Conservation (phyloP, 2,329 filamentous ascomycete genomes). For the Aspergillus felis region DNA sequence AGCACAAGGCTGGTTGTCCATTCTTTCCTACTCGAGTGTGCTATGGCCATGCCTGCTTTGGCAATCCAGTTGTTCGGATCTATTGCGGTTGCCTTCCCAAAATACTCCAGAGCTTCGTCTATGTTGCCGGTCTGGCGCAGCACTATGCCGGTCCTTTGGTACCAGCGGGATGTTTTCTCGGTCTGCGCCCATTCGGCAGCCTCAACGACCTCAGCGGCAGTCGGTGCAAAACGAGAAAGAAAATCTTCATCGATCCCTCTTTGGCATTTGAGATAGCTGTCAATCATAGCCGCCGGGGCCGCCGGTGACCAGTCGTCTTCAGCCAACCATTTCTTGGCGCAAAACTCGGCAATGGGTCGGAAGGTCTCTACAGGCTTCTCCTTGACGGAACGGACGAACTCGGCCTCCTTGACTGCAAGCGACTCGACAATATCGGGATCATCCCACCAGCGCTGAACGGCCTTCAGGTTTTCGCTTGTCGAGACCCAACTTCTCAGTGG, state of each 20-base stretch:
- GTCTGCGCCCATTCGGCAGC: conserved; percentile 2
- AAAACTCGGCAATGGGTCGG: not conserved
- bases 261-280: not conserved
- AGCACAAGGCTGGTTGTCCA: conserved; percentile 16
- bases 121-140: not conserved
- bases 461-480: not conserved
- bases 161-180: conserved; percentile 1
- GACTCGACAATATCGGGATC: not conserved
- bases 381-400: not conserved
- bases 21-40: not conserved
- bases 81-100: conserved; percentile 2
- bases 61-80: not conserved
- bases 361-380: not conserved
- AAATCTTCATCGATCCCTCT: not conserved
- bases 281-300: not conserved
- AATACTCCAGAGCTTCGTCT: conserved; percentile 1
- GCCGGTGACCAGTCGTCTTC: not conserved
- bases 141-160: not conserved
- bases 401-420: not conserved
- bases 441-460: conserved; percentile 3
- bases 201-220: conserved; percentile 1
- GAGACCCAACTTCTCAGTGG: not conserved
- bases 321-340: not conserved
- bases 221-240: not conserved
- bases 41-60: not conserved